Evolutionary conservation across 495 filamentous ascomycete genomes (phyloP).

Genomic region (Rusavskia elegans): DNA sequence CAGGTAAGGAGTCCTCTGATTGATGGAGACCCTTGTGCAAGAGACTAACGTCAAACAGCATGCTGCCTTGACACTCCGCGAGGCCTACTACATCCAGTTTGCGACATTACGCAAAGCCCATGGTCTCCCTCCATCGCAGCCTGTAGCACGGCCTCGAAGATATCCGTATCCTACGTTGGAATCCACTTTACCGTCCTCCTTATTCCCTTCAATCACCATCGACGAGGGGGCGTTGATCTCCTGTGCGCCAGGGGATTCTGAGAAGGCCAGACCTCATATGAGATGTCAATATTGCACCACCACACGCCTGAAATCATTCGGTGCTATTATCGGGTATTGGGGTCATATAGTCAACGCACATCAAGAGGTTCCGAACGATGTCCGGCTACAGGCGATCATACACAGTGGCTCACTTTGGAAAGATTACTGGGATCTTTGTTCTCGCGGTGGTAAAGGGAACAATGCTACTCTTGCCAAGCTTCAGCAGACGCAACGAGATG

Average conservation of each 20-base stretch:
- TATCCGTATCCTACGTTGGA: background rate
- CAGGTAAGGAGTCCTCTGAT: too few relatives aligned
- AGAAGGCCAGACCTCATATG: background rate
- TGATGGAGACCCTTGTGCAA: too few relatives aligned
- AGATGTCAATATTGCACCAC: background rate
- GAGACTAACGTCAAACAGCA: too few relatives aligned
- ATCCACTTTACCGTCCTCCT: too few relatives aligned
- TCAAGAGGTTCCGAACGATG: too few relatives aligned
- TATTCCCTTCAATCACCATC: too few relatives aligned
- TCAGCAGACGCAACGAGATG: background rate
- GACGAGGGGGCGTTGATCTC: too few relatives aligned
- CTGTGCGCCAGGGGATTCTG: too few relatives aligned
- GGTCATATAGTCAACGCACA: too few relatives aligned
- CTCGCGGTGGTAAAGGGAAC: background rate
- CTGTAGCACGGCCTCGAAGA: background rate
- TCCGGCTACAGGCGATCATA: background rate
- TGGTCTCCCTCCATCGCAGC: background rate
- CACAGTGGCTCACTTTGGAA: background rate
- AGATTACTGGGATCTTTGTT: background rate
- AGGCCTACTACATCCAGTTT: background rate
- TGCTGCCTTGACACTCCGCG: background rate
- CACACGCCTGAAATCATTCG: background rate
- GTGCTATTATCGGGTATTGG: background rate
- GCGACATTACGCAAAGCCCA: background rate
- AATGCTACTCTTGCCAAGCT: background rate